These are phyloP conservation scores for Leptographium wingfieldii DNA, from an alignment of 2,329 filamentous ascomycete genomes.

Conservation along the genomic window DNA sequence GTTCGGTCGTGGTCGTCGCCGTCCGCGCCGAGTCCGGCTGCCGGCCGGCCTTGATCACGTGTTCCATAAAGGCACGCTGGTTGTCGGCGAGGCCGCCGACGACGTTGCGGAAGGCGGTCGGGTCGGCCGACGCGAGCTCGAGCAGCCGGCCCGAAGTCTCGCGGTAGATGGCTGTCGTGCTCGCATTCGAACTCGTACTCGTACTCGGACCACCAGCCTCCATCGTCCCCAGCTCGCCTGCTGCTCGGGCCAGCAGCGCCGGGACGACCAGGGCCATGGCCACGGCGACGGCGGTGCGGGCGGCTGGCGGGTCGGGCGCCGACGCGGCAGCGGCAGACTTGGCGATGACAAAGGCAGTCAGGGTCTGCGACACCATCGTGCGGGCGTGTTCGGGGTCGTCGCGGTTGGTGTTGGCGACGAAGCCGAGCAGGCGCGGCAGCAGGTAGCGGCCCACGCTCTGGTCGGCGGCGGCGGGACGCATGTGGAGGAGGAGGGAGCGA, in stretches of 20 bases:
- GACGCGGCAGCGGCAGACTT: background rate
- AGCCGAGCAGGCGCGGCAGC: constrained; percentile 62
- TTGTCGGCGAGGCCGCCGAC: constrained; percentile 58
- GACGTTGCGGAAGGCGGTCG: constrained; percentile 58
- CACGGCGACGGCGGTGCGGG: constrained; percentile 14
- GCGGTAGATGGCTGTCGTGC: constrained; percentile 41
- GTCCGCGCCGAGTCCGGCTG: constrained; percentile 18
- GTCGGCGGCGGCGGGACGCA: constrained; percentile 50
- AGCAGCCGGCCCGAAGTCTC: constrained; percentile 69
- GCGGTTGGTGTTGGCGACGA: constrained; percentile 54
- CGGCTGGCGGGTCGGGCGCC: too few species aligned
- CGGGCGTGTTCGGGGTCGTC: constrained; percentile 74
- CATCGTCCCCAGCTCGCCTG: constrained; percentile 22
- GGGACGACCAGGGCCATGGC: constrained; percentile 70
- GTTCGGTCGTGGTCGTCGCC: constrained; percentile 27
- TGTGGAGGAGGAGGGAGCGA: constrained; percentile 64
- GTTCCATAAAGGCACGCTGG: constrained; percentile 68
- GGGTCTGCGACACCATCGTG: constrained; percentile 55
- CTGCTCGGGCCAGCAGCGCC: constrained; percentile 45
- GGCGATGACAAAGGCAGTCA: constrained; percentile 56
- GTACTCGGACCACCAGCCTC: constrained; percentile 22
- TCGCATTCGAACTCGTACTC: constrained; percentile 16
- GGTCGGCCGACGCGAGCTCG: constrained; percentile 68
- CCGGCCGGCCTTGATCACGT: constrained; percentile 57
- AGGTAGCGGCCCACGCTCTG: constrained; percentile 63